Conservation (phyloP, 139 green algal species). For the Spirogloea muscicola region DNA sequence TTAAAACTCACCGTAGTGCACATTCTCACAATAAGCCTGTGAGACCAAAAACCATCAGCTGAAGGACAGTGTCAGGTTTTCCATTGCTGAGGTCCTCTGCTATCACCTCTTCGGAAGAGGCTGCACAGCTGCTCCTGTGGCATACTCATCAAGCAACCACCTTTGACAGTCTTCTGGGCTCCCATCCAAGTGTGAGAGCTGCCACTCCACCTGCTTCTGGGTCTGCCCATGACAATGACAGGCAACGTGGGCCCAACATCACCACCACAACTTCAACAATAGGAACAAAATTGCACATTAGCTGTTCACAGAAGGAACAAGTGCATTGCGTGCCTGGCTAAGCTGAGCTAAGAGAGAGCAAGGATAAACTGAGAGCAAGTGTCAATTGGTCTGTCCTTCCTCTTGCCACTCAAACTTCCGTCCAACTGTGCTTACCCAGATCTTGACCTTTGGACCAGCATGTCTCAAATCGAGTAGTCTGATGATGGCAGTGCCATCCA, state of each 20-base stretch:
- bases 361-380: background rate
- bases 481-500: conserved; percentile 30
- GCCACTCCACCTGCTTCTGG: background rate
- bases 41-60: too few relatives aligned
- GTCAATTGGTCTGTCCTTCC: background rate
- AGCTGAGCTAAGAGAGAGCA: background rate
- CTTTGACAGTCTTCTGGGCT: background rate
- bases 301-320: background rate
- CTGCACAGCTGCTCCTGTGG: too few relatives aligned
- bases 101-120: too few relatives aligned
- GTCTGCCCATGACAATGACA: background rate
- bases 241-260: background rate
- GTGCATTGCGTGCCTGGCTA: background rate
- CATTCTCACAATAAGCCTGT: too few relatives aligned
- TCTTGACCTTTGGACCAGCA: background rate
- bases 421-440: conserved; percentile 13
- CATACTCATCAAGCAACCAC: too few relatives aligned
- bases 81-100: too few relatives aligned
- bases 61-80: too few relatives aligned
- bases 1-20: too few relatives aligned
- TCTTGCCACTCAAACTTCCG: background rate
- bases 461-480: conserved; percentile 1
- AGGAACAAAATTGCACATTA: background rate
- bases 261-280: background rate
- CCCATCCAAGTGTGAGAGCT: background rate